Base-by-base conservation (phyloP, 2,329 filamentous ascomycete genomes). In the Epichloe gansuensis region DNA sequence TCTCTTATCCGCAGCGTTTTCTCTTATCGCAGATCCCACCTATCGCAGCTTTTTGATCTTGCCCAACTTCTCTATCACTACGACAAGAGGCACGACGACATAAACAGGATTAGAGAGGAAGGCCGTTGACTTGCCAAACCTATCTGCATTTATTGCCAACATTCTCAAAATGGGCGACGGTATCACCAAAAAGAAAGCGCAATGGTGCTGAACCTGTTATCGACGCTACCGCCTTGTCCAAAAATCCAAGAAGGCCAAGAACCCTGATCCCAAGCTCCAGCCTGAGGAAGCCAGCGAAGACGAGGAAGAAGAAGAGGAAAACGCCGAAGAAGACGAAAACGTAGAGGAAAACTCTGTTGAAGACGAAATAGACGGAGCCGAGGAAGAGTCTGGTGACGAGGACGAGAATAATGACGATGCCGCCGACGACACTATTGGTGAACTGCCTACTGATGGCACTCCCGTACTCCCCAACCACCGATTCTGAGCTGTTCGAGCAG, bases 401-500 rank as follows among this genome's bases (percentile, higher is more conserved):
- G 55, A 58, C 7, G 59, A 60, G 5, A 58, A 62, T 25, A 11
- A 53, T 9, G 46, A 48, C 12, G 57, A 63, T 8, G 59, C 64
- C 13, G 57, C 49, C 46, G 60, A 66, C 44, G 60, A 63, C 17
- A 55, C 59, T 11, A 55, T 55, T 54, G 62, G 62, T 55, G 65
- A 67, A 50, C 63, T 69, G 35, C 64, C 69, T 46, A 62, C 70
- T 53, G 67, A 65, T 38, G 65, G 65, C 55, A 65, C 69, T 64
- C 66, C 75, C 68, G 62, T 77, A 49, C 83, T 80, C 37, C 72
- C 70, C 83, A 2, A 75, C 75, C 34, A 75, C 80, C 34, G 79
- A 85, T 53, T 82, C 84, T 23, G 75, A 84, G 62, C 81, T 82
- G 50, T 95, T 96, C 65, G 72, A 81, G 37, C 86, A 97, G 59